Evolutionary conservation across 1,139 yeast species (phyloP).

Genomic region (Yamadazyma friedrichii): DNA sequence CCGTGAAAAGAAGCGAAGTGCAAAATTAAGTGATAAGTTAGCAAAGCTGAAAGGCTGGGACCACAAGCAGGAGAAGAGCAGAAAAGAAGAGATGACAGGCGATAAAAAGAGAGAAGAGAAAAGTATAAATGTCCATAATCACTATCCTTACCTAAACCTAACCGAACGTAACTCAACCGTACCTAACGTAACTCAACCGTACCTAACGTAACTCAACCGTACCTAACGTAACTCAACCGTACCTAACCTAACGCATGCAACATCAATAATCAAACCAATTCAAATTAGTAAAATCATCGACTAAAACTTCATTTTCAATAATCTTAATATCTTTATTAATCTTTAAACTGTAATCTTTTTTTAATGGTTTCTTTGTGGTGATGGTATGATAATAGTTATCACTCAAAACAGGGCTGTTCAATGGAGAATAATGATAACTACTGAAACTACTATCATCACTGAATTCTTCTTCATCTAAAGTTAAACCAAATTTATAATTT

Average conservation of each 20-base stretch:
- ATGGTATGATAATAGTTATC: not conserved
- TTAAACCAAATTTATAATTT: constrained; percentile 27
- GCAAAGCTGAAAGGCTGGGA: too few relatives aligned
- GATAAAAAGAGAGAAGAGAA: too few relatives aligned
- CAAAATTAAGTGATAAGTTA: too few relatives aligned
- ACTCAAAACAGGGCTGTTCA: too few relatives aligned
- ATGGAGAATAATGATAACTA: too few relatives aligned
- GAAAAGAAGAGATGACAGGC: too few relatives aligned
- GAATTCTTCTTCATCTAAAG: constrained; percentile 32
- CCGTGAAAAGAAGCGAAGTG: too few relatives aligned
- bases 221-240: not conserved
- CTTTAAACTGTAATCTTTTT: constrained; percentile 8
- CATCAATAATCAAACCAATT: constrained; percentile 18
- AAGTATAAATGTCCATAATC: not conserved
- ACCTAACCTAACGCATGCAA: not conserved
- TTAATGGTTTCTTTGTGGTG: not conserved
- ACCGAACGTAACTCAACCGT: not conserved
- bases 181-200: not conserved
- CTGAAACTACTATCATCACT: too few relatives aligned
- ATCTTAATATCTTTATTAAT: constrained; percentile 6
- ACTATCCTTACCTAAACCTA: not conserved
- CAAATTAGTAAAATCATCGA: constrained; percentile 16
- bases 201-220: not conserved
- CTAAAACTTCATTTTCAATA: constrained; percentile 11
- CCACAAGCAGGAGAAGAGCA: too few relatives aligned